Percentiles rank a stretch among this genome's conserved stretches.
phyloP scores from a whole-genome alignment of 805 yeast species.

The Spathaspora sp. region DNA sequence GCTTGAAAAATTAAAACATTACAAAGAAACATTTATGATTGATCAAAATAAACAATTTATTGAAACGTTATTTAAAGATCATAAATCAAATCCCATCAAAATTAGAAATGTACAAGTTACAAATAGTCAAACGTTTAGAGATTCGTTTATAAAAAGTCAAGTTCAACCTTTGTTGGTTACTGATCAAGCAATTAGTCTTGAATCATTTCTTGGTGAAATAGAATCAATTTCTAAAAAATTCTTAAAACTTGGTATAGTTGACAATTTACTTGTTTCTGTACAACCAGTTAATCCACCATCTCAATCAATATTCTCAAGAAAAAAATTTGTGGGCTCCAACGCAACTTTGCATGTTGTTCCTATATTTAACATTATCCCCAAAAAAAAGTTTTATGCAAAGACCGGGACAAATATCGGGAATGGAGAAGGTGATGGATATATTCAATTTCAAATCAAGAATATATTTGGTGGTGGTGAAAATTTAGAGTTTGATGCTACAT shows the following conservation, averaged over 20 bases:
- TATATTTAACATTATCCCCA: slow-evolving; percentile 44
- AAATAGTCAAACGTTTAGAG: slow-evolving; percentile 46
- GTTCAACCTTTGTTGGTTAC: slow-evolving; percentile 41
- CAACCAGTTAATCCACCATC: slow-evolving; percentile 15
- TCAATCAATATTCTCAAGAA: not conserved
- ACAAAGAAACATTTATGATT: slow-evolving; percentile 28
- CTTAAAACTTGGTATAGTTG: slow-evolving; percentile 38
- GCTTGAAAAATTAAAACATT: slow-evolving; percentile 19
- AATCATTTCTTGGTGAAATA: slow-evolving; percentile 34
- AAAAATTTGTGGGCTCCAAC: not conserved
- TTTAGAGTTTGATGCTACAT: slow-evolving; percentile 47
- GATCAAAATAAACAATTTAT: slow-evolving; percentile 31
- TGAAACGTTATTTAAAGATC: slow-evolving; percentile 29
- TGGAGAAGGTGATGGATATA: slow-evolving; percentile 94
- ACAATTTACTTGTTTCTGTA: slow-evolving; percentile 34
- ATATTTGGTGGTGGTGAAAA: slow-evolving; percentile 57
- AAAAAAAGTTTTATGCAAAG: slow-evolving; percentile 71
- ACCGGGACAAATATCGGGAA: slow-evolving; percentile 96
- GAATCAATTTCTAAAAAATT: slow-evolving; percentile 45
- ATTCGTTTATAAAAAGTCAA: slow-evolving; percentile 43
- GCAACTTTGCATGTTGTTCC: slow-evolving; percentile 28
- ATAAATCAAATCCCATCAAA: slow-evolving; percentile 37
- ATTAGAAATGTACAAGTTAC: slow-evolving; percentile 44
- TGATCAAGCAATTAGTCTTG: slow-evolving; percentile 33
- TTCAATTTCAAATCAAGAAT: slow-evolving; percentile 61